These are phyloP conservation scores for Pythium aquatile DNA, from an alignment of 352 stramenopile species.

Conservation along the genomic window DNA sequence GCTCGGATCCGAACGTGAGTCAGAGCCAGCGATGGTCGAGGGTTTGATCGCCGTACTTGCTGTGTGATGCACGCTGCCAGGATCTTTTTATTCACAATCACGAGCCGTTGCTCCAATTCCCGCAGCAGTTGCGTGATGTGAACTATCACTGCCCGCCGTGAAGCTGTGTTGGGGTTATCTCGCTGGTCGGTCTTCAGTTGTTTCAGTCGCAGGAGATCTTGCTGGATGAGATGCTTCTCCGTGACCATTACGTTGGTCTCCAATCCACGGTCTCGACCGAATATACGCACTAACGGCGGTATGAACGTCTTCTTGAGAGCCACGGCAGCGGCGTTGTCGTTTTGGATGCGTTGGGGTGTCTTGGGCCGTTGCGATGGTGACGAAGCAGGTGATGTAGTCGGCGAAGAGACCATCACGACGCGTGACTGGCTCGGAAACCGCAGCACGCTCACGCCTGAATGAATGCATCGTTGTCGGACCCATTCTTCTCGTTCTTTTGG, in stretches of 20 bases:
- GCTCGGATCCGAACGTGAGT: slow-evolving; percentile 34
- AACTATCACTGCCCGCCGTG: slow-evolving; percentile 41
- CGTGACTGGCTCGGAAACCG: slow-evolving; percentile 38
- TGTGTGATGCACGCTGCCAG: slow-evolving; percentile 49
- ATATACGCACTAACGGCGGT: slow-evolving; percentile 53
- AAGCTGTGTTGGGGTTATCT: neutral
- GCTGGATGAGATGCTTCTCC: slow-evolving; percentile 58
- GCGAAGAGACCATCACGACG: slow-evolving; percentile 12
- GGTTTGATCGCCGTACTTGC: slow-evolving; percentile 23
- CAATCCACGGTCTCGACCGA: slow-evolving; percentile 37
- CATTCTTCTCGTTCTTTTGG: slow-evolving; percentile 34
- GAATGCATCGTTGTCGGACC: slow-evolving; percentile 43
- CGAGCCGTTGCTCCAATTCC: slow-evolving; percentile 51
- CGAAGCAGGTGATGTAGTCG: neutral
- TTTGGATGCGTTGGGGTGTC: slow-evolving; percentile 11
- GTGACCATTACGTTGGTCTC: slow-evolving; percentile 56
- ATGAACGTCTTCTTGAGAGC: slow-evolving; percentile 20
- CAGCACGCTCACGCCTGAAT: slow-evolving; percentile 60
- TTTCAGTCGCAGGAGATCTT: slow-evolving; percentile 38
- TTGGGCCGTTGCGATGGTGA: slow-evolving; percentile 1
- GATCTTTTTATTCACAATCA: slow-evolving; percentile 67
- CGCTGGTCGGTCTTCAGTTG: slow-evolving; percentile 14
- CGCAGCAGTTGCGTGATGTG: slow-evolving; percentile 43
- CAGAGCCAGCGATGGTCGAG: slow-evolving; percentile 33
- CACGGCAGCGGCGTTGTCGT: slow-evolving; percentile 6